These are phyloP conservation scores for Irpex sp. DNA, from an alignment of 1,284 basidiomycete genomes.

Conservation along the genomic window DNA sequence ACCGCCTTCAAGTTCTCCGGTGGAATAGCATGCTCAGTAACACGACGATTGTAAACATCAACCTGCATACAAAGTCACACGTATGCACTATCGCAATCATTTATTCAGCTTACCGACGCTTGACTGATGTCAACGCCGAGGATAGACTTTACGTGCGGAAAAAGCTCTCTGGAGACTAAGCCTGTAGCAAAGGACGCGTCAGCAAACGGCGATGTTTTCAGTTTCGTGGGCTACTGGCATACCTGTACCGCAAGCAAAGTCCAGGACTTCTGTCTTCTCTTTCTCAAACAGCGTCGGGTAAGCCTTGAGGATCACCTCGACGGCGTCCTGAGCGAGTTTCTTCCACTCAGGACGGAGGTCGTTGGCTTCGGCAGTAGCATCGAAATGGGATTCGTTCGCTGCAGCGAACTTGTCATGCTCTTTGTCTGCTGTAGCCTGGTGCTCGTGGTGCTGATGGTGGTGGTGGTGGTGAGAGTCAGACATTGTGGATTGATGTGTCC, in stretches of 20 bases:
- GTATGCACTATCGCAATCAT: not conserved
- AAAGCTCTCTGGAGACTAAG: slow-evolving; percentile 51
- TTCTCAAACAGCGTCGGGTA: slow-evolving; percentile 46
- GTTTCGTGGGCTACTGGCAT: slow-evolving; percentile 11
- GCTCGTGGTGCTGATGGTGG: slow-evolving; percentile 6
- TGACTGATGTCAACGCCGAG: slow-evolving; percentile 71
- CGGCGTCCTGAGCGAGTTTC: slow-evolving; percentile 31
- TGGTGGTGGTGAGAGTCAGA: not conserved
- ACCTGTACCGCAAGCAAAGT: slow-evolving; percentile 73
- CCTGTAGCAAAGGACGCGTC: slow-evolving; percentile 33
- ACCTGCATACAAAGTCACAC: slow-evolving; percentile 22
- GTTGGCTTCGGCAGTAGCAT: slow-evolving; percentile 27
- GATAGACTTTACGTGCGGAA: slow-evolving; percentile 50
- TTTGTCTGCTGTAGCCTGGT: not conserved
- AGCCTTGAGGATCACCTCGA: slow-evolving; percentile 37
- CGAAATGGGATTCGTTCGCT: slow-evolving; percentile 31
- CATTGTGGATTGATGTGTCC: not conserved
- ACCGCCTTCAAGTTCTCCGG: slow-evolving; percentile 58
- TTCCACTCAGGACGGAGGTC: slow-evolving; percentile 24
- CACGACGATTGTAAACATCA: slow-evolving; percentile 57
- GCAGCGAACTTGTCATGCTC: slow-evolving; percentile 18
- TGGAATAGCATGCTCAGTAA: slow-evolving; percentile 52
- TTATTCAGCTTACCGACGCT: slow-evolving; percentile 30
- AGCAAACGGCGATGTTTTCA: too few relatives aligned
- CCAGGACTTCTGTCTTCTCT: slow-evolving; percentile 54